phyloP scores from a whole-genome alignment of 2,329 filamentous ascomycete species.

The Parascedosporium putredinis region DNA sequence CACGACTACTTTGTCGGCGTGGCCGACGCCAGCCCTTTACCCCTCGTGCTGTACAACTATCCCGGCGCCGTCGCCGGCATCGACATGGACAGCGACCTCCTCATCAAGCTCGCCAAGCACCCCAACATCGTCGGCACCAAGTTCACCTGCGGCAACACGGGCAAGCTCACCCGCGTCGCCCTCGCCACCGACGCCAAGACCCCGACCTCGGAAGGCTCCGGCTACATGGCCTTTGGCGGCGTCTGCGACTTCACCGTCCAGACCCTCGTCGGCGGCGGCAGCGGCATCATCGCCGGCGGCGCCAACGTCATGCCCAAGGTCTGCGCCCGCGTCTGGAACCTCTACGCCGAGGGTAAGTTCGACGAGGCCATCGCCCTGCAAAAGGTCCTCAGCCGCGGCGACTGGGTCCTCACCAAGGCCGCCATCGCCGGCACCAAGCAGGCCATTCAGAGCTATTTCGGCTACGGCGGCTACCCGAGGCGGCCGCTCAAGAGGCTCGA shows the following conservation, averaged over 20 bases:
- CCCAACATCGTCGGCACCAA: slow-evolving; percentile 82
- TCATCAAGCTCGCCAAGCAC: slow-evolving; percentile 70
- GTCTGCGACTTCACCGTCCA: slow-evolving; percentile 83
- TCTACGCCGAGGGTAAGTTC: slow-evolving; percentile 61
- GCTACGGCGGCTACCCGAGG: slow-evolving; percentile 70
- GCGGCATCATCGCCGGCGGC: slow-evolving; percentile 75
- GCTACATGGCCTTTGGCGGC: slow-evolving; percentile 79
- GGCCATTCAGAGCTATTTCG: slow-evolving; percentile 69
- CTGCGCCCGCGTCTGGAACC: slow-evolving; percentile 67
- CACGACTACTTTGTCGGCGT: slow-evolving; percentile 65
- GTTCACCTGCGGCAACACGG: slow-evolving; percentile 85
- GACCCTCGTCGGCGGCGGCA: slow-evolving; percentile 67
- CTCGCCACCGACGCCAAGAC: slow-evolving; percentile 61
- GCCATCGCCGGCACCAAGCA: slow-evolving; percentile 81
- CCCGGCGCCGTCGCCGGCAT: slow-evolving; percentile 78
- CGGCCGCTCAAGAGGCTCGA: slow-evolving; percentile 59
- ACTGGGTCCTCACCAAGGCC: slow-evolving; percentile 75
- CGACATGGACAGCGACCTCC: slow-evolving; percentile 80
- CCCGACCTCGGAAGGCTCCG: slow-evolving; percentile 44
- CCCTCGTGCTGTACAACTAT: slow-evolving; percentile 85
- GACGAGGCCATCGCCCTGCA: slow-evolving; percentile 69
- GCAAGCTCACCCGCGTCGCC: slow-evolving; percentile 77
- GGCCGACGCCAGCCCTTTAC: slow-evolving; percentile 64
- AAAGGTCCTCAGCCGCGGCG: slow-evolving; percentile 64
- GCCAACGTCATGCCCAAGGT: slow-evolving; percentile 80